Evolutionary conservation across 306 rosid species (phyloP).

Genomic region (Quercus rubra): DNA sequence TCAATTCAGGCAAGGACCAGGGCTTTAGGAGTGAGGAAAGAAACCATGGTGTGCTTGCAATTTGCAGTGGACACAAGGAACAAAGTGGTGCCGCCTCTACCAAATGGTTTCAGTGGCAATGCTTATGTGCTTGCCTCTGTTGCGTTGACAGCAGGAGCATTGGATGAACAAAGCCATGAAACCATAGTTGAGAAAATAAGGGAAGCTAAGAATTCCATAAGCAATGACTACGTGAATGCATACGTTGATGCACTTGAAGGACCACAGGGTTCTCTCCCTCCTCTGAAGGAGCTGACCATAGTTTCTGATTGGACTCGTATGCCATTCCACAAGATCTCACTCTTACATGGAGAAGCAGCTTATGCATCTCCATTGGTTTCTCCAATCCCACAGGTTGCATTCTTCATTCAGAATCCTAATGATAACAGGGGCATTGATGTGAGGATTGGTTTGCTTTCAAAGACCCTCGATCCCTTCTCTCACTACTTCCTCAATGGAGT

Average conservation of each 20-base stretch:
- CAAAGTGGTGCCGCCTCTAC: constrained; percentile 49
- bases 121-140: constrained; percentile 74
- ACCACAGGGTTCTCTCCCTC: constrained; percentile 50
- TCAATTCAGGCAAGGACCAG: constrained; percentile 49
- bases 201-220: constrained; percentile 50
- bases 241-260: constrained; percentile 55
- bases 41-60: constrained; percentile 60
- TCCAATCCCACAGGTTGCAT: constrained; percentile 57
- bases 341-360: constrained; percentile 46
- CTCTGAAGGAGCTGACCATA: constrained; percentile 62
- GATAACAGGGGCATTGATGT: constrained; percentile 41
- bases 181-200: constrained; percentile 45
- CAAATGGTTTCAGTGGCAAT: constrained; percentile 65
- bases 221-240: constrained; percentile 45
- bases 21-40: constrained; percentile 47
- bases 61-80: constrained; percentile 65
- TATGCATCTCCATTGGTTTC: constrained; percentile 58
- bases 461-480: constrained; percentile 33
- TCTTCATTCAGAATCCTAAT: constrained; percentile 56
- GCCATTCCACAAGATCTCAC: constrained; percentile 59
- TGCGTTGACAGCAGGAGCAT: constrained; percentile 39
- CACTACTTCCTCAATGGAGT: constrained; percentile 25
- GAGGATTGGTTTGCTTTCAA: constrained; percentile 48
- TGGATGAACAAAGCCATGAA: constrained; percentile 37
- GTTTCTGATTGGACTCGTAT: constrained; percentile 83